Percentiles rank a stretch among this genome's conserved stretches.
Evolutionary conservation across 1,284 basidiomycete species (phyloP).

Genomic region (Amylostereum areolatum): DNA sequence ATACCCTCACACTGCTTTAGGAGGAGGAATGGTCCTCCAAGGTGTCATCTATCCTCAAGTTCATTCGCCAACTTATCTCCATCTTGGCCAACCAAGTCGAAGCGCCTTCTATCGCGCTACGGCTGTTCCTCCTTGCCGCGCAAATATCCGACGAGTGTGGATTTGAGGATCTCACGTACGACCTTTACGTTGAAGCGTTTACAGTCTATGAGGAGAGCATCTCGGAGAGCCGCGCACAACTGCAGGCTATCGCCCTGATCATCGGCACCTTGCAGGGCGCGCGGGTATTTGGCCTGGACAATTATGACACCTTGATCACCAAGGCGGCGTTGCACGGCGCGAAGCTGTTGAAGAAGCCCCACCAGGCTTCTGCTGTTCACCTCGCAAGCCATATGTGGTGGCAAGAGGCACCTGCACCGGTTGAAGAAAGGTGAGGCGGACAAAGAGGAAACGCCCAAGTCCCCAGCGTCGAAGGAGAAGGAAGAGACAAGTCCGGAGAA

Average conservation of each 20-base stretch:
- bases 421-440: slow-evolving; percentile 28
- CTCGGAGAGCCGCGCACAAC: slow-evolving; percentile 85
- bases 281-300: slow-evolving; percentile 83
- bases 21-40: slow-evolving; percentile 82
- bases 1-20: too few species aligned
- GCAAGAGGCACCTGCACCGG: slow-evolving; percentile 53
- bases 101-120: slow-evolving; percentile 82
- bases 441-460: slow-evolving; percentile 29
- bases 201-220: slow-evolving; percentile 95
- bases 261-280: slow-evolving; percentile 84
- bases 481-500: slow-evolving; percentile 37
- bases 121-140: slow-evolving; percentile 89
- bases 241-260: slow-evolving; percentile 90
- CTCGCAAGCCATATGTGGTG: slow-evolving; percentile 95
- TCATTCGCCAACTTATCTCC: slow-evolving; percentile 85
- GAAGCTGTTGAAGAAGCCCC: slow-evolving; percentile 92
- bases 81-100: slow-evolving; percentile 90
- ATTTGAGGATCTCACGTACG: slow-evolving; percentile 91
- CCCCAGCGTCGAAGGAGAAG: slow-evolving; percentile 38
- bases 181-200: slow-evolving; percentile 94
- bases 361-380: slow-evolving; percentile 91
- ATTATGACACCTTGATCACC: slow-evolving; percentile 93
- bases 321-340: slow-evolving; percentile 94
- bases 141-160: slow-evolving; percentile 90
- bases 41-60: slow-evolving; percentile 82